Evolutionary conservation across 2,329 filamentous ascomycete genomes (phyloP), one percentile per base, ranked within the genome.

Genomic region (Canariomyces notabilis): DNA sequence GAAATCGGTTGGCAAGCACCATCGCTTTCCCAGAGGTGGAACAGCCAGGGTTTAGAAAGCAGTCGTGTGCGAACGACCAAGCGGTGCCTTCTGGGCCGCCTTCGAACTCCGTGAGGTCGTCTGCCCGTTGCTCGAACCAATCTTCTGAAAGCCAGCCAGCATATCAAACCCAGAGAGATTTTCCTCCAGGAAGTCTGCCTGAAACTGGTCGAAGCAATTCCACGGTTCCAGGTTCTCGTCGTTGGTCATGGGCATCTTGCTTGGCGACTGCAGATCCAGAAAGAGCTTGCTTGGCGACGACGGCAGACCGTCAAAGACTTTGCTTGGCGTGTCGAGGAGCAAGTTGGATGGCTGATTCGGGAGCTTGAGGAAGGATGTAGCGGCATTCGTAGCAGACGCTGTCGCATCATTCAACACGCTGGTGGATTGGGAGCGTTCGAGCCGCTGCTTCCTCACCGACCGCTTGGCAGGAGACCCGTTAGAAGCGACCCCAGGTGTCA

Each of bases 101-200:
- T 42, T 44, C 18, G 19, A 37, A 31, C 34, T 15, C 4, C 37
- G 37, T 20, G 40, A 46, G 3, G 29, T 19, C 19, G 56, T 46
- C 45, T 55, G 55, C 53, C 46, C 58, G 35, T 51, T 68, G 53
- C 61, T 70, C 37, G 71, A 68, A 37, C 85, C 85, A 61, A 89
- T 89, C 68, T 83, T 85, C 61, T 84, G 79, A 58, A 89, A 89
- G 8, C 84, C 84, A 59, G 87, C 82, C 37, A 86, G 75, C 54
- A 89, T 83, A 57, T 89, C 85, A 41, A 89, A 74, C 1, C 76
- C 79, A 12, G 76, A 67, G 49, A 71, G 72, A 35, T 83, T 80
- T 48, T 78, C 69, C 33, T 81, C 80, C 42, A 80, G 69, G 33
- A 83, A 72, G 29, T 80, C 75, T 0, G 71, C 67, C 56, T 75